Evolutionary conservation across 1,139 yeast species (phyloP).

Genomic region (Magnusiomyces suaveolens): DNA sequence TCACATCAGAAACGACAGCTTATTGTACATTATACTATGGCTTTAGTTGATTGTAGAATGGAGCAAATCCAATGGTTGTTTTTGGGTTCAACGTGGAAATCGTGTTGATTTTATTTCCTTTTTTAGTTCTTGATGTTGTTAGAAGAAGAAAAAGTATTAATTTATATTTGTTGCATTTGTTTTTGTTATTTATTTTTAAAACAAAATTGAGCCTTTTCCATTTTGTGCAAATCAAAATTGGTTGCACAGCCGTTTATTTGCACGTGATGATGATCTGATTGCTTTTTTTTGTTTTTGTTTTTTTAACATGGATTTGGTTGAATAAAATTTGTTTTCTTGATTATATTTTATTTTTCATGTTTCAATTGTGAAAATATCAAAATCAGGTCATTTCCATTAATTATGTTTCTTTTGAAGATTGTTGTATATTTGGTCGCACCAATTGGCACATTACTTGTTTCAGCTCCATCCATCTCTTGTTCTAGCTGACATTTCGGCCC

Average conservation of each 20-base stretch:
- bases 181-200: too few relatives aligned
- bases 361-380: too few relatives aligned
- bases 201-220: not conserved
- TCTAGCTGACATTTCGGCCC: constrained; percentile 8
- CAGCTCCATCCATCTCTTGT: constrained; percentile 31
- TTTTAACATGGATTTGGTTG: too few relatives aligned
- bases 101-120: too few relatives aligned
- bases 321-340: not conserved
- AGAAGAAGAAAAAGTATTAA: not conserved
- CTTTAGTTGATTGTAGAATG: too few relatives aligned
- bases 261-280: not conserved
- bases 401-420: constrained; percentile 32
- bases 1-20: not conserved
- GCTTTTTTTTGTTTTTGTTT: too few relatives aligned
- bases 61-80: too few relatives aligned
- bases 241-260: not conserved
- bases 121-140: not conserved
- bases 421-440: constrained; percentile 25
- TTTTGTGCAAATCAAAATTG: not conserved
- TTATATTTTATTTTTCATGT: too few relatives aligned
- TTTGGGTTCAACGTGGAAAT: not conserved
- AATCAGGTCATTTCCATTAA: constrained; percentile 41
- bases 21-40: too few relatives aligned
- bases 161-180: not conserved
- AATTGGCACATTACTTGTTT: constrained; percentile 36